Conservation (phyloP, 1,139 yeast genomes). For the Candida pseudoviswanathii region DNA sequence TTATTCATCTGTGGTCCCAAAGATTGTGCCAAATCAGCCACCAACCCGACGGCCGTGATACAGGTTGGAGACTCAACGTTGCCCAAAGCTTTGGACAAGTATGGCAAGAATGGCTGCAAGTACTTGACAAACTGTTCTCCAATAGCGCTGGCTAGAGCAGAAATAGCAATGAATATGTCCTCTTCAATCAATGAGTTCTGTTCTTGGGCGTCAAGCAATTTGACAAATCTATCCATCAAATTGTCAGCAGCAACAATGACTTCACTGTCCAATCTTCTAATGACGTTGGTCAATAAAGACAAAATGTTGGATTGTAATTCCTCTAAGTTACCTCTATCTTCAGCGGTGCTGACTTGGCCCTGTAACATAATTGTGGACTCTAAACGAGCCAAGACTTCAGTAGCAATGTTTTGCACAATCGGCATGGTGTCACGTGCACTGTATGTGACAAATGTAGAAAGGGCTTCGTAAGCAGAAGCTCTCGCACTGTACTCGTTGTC, state of each 20-base stretch:
- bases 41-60: slow-evolving; percentile 88
- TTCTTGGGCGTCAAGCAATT: slow-evolving; percentile 60
- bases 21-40: slow-evolving; percentile 96
- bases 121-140: slow-evolving; percentile 72
- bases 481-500: slow-evolving; percentile 90
- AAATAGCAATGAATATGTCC: slow-evolving; percentile 88
- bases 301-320: slow-evolving; percentile 87
- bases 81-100: slow-evolving; percentile 71
- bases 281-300: slow-evolving; percentile 83
- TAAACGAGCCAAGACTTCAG: slow-evolving; percentile 71
- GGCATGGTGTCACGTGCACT: slow-evolving; percentile 73
- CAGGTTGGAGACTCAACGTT: slow-evolving; percentile 85
- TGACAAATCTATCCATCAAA: slow-evolving; percentile 81
- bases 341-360: slow-evolving; percentile 56
- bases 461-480: slow-evolving; percentile 94
- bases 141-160: slow-evolving; percentile 83
- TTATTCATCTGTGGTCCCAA: slow-evolving; percentile 72
- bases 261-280: slow-evolving; percentile 75
- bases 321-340: slow-evolving; percentile 76
- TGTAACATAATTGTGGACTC: slow-evolving; percentile 63
- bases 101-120: slow-evolving; percentile 82
- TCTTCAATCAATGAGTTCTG: slow-evolving; percentile 86
- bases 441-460: slow-evolving; percentile 77
- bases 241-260: slow-evolving; percentile 74
- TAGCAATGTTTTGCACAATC: slow-evolving; percentile 70